Evolutionary conservation across 23 red algal genomes (phyloP), one percentile per base, ranked within the genome.

Genomic region (Gracilariopsis chorda): DNA sequence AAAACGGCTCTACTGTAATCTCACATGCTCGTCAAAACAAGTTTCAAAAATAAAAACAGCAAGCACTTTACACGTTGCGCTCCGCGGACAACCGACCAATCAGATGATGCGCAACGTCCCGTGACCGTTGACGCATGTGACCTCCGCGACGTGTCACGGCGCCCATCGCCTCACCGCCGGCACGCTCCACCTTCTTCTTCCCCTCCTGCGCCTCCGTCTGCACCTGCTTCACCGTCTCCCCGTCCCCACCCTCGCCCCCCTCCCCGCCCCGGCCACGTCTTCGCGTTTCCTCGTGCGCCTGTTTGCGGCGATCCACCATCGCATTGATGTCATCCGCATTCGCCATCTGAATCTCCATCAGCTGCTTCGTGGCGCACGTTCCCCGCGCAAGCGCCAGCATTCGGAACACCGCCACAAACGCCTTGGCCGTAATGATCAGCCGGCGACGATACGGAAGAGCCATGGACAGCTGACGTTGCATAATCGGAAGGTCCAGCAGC

Each of bases 331-430:
- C 70, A 21, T 90, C 86, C 44, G 49, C 86, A 53, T 65, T 51
- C 28, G 67, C 68, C 68, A 29, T 63, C 27, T 53, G 52, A 30
- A 77, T 61, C 34, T 41, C 24, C 42, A 53, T 37, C 39, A 90
- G 51, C 48, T 78, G 68, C 7, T 32, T 24, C 33, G 86, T 90
- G 34, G 58, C 27, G 52, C 51, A 62, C 44, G 77, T 44, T 46
- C 86, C 71, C 23, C 56, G 13, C 52, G 80, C 63, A 43, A 87
- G 47, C 51, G 81, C 63, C 30, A 29, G 40, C 69, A 94, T 65
- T 25, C 91, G 80, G 34, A 86, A 86, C 0, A 79, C 91, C 23
- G 81, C 91, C 65, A 87, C 73, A 61, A 94, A 94, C 47, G 81
- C 80, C 37, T 80, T 52, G 23, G 71, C 78, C 1, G 73, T 87